Conservation (phyloP, 352 stramenopile genomes). For the Elongisporangium undulatum region DNA sequence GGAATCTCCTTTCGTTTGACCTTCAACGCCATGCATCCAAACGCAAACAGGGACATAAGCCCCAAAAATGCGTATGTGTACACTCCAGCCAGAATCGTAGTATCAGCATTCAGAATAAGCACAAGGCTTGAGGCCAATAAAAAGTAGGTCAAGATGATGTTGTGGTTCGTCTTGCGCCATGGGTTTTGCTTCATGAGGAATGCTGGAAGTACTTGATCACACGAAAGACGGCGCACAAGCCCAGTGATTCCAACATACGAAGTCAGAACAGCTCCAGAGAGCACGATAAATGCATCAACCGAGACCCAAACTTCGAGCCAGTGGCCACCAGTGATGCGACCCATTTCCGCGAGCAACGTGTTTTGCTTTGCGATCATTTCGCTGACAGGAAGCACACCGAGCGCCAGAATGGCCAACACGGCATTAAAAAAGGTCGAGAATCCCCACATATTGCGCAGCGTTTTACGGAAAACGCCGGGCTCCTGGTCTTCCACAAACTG, state of each 20-base stretch:
- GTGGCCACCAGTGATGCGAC: constrained; percentile 20
- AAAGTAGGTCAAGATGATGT: constrained; percentile 74
- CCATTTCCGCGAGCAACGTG: constrained; percentile 69
- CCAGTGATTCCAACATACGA: constrained; percentile 80
- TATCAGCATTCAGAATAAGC: constrained; percentile 67
- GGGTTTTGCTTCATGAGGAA: constrained; percentile 57
- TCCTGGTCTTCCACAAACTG: constrained; percentile 87
- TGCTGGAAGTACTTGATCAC: constrained; percentile 51
- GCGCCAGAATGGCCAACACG: constrained; percentile 68
- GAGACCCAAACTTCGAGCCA: constrained; percentile 53
- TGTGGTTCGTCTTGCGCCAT: constrained; percentile 66
- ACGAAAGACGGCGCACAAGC: constrained; percentile 63
- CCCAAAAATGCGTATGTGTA: constrained; percentile 85
- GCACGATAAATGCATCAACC: constrained; percentile 86
- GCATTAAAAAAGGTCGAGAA: constrained; percentile 83
- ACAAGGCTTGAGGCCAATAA: constrained; percentile 58
- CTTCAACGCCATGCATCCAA: constrained; percentile 89
- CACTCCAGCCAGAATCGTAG: constrained; percentile 65
- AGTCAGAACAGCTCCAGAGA: constrained; percentile 80
- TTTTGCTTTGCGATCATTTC: constrained; percentile 15
- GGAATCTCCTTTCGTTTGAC: constrained; percentile 75
- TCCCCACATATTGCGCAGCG: constrained; percentile 79
- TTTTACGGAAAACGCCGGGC: constrained; percentile 77
- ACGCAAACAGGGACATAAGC: constrained; percentile 79
- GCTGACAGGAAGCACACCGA: constrained; percentile 50